Percentiles rank a stretch among this genome's conserved stretches.
Conservation (phyloP, 768 basidiomycete genomes). For the Mrakia frigida region DNA sequence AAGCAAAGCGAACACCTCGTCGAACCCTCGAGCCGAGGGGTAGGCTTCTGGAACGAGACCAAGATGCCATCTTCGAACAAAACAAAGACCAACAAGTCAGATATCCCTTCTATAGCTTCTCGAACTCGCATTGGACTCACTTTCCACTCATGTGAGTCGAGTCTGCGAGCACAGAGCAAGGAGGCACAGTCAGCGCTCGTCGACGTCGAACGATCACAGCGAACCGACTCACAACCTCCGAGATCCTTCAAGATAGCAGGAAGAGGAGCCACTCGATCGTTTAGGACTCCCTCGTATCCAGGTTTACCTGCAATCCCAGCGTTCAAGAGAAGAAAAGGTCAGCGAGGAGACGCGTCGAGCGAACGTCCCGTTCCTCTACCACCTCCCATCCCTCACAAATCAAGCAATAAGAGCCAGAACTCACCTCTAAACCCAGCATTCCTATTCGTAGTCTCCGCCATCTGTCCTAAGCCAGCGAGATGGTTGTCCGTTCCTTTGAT, state of each 20-base stretch:
- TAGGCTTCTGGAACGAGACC: constrained; percentile 35
- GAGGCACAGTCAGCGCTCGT: background rate
- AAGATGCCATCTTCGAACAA: constrained; percentile 34
- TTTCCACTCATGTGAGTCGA: constrained; percentile 36
- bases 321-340: no score
- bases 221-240: constrained; percentile 35
- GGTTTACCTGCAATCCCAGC: background rate
- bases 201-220: no score
- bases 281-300: constrained; percentile 29
- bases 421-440: background rate
- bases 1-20: constrained; percentile 36
- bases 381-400: background rate
- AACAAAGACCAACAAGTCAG: no score
- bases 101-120: no score
- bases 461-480: constrained; percentile 19
- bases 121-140: no score
- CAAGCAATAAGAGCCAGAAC: background rate
- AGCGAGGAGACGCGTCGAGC: background rate
- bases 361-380: background rate
- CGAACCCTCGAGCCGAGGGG: constrained; percentile 34
- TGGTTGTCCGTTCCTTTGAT: constrained; percentile 23
- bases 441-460: constrained; percentile 14
- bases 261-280: constrained; percentile 38
- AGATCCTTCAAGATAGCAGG: constrained; percentile 39
- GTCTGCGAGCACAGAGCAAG: background rate